Percentiles rank a stretch among this genome's conserved stretches.
phyloP scores from a whole-genome alignment of 2,329 filamentous ascomycete genomes.

The Colletotrichum gigasporum region DNA sequence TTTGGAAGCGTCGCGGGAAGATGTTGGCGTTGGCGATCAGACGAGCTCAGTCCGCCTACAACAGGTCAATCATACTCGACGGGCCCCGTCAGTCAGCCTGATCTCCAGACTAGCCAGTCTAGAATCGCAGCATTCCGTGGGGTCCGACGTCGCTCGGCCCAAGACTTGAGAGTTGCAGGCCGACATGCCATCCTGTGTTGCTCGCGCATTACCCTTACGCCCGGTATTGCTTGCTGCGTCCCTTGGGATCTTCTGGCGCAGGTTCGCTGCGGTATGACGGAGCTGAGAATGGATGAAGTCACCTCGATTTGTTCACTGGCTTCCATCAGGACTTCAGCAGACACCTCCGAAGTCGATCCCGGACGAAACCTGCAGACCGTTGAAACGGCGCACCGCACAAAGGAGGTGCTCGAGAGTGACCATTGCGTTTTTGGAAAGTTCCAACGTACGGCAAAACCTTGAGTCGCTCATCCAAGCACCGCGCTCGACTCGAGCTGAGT shows the following conservation, averaged over 20 bases:
- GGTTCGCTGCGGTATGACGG: no score
- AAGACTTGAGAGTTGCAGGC: not conserved
- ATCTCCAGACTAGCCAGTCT: not conserved
- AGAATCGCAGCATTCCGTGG: no score
- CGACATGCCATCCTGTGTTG: not conserved
- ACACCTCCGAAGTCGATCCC: no score
- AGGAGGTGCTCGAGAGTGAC: not conserved
- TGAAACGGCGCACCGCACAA: constrained; percentile 12
- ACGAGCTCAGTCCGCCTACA: not conserved
- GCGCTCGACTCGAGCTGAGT: not conserved
- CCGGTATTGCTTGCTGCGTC: no score
- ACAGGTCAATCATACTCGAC: no score
- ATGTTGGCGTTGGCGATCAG: not conserved
- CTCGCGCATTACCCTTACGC: not conserved
- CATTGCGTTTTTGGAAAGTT: not conserved
- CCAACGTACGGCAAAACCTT: not conserved
- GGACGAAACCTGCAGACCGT: not conserved
- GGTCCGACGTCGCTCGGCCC: not conserved
- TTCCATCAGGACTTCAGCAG: no score
- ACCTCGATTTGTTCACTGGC: not conserved
- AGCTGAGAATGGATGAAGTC: no score
- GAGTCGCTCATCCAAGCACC: not conserved
- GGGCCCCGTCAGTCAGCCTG: not conserved
- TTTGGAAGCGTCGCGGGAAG: not conserved
- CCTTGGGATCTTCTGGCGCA: no score